Evolutionary conservation across 2,329 filamentous ascomycete genomes (phyloP), one percentile per base, ranked within the genome.

Genomic region (Colletotrichum sp.): DNA sequence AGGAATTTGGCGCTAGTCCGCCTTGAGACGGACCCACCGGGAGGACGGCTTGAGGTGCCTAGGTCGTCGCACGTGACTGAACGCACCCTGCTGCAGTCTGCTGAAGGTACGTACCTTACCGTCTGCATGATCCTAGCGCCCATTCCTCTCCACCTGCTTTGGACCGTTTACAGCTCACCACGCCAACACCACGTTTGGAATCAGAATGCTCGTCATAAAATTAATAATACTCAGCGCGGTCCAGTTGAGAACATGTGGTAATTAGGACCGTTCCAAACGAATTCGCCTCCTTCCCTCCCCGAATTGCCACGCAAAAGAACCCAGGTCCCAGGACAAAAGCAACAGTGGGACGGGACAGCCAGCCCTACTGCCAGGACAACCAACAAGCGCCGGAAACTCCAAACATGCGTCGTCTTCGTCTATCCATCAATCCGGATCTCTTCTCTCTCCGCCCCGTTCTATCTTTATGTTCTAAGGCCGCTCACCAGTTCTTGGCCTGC

Each of bases 1-100:
- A 24, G n/a, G 56, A 55, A 66, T 56, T 64, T 0, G 2, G n/a
- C 76, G 81, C 81, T 82, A 82, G 78, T 62, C 76, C 59, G 4
- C 0, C 66, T 79, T 74, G 2, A 69, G 55, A 43, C 21, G 62
- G 65, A 32, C n/a, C 43, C 67, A 64, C 58, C 28, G 10, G 26
- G 14, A 4, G 2, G 14, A 8, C 55, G 21, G 13, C 55, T 56
- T 5, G 30, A 55, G 0, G 1, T 14, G 24, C 13, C 21, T 59
- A 59, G 56, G 56, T 59, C 26, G 56, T 30, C 8, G 30, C 61
- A 64, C 61, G 61, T 64, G 61, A 64, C 28, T 62, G 24, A 18
- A 10, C n/a, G n/a, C 34, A 21, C 0, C 32, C 13, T 26, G 36
- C 36, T 16, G 36, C n/a, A n/a, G n/a, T n/a, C 12, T 18, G 16